Evolutionary conservation across 805 yeast genomes (phyloP).

Genomic region (Candida vartiovaarae): DNA sequence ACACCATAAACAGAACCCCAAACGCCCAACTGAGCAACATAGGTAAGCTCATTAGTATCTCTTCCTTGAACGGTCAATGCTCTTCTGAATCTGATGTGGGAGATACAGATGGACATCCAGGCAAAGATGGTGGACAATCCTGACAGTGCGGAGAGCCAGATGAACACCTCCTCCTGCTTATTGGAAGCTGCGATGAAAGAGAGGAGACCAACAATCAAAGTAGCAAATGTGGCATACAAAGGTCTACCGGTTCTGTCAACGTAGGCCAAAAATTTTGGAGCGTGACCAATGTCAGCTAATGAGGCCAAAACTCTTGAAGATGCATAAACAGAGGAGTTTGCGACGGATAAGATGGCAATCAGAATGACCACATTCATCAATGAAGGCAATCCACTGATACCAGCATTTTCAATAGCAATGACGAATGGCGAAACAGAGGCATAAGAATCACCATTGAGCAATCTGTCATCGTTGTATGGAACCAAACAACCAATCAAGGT

Average conservation of each 20-base stretch:
- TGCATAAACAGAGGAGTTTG: slow-evolving; percentile 46
- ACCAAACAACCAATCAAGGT: slow-evolving; percentile 60
- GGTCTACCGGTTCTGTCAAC: slow-evolving; percentile 51
- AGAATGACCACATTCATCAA: slow-evolving; percentile 56
- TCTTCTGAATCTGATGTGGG: slow-evolving; percentile 61
- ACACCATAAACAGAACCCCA: slow-evolving; percentile 61
- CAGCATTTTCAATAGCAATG: slow-evolving; percentile 58
- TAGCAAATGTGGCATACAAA: slow-evolving; percentile 36
- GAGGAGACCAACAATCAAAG: slow-evolving; percentile 44
- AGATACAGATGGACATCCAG: slow-evolving; percentile 68
- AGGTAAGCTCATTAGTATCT: slow-evolving; percentile 56
- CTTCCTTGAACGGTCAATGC: slow-evolving; percentile 58
- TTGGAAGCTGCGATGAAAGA: slow-evolving; percentile 59
- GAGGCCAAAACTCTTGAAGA: slow-evolving; percentile 48
- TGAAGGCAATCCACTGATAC: slow-evolving; percentile 52
- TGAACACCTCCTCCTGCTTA: slow-evolving; percentile 50
- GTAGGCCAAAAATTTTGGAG: slow-evolving; percentile 40
- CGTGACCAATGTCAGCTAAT: slow-evolving; percentile 43
- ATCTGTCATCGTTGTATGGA: slow-evolving; percentile 49
- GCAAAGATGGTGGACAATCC: slow-evolving; percentile 71
- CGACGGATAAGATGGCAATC: slow-evolving; percentile 47
- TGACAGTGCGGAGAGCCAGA: slow-evolving; percentile 69
- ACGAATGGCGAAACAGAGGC: slow-evolving; percentile 75
- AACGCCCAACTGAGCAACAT: slow-evolving; percentile 60
- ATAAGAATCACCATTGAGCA: slow-evolving; percentile 41